Conservation (phyloP, 768 basidiomycete genomes). For the Boletus rufocinnamomeus region DNA sequence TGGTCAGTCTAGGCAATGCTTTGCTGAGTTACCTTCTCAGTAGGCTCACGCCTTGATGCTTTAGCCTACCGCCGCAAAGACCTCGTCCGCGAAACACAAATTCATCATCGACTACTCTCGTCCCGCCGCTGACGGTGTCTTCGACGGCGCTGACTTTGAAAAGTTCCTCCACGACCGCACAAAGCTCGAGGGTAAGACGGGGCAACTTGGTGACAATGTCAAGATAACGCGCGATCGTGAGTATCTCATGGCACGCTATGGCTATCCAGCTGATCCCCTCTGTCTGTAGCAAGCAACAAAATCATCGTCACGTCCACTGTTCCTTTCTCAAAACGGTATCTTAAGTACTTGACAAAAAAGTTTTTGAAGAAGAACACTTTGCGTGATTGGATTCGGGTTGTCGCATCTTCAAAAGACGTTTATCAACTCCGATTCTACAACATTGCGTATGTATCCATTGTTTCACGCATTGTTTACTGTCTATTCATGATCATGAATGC, state of each 20-base stretch:
- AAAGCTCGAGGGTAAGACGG: constrained; percentile 90
- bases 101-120: constrained; percentile 86
- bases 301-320: constrained; percentile 84
- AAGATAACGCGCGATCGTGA: constrained; percentile 85
- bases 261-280: constrained; percentile 4
- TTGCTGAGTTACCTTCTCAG: constrained; percentile 93
- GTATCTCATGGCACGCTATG: constrained; percentile 19
- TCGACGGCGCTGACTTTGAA: constrained; percentile 67
- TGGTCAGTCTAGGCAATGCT: constrained; percentile 79
- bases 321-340: constrained; percentile 94
- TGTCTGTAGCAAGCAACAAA: constrained; percentile 64
- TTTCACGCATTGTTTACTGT: not conserved
- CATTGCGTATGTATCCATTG: constrained; percentile 62
- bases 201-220: constrained; percentile 88
- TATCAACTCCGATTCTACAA: constrained; percentile 97
- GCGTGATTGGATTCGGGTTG: constrained; percentile 97
- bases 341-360: constrained; percentile 99
- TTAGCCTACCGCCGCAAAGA: constrained; percentile 61
- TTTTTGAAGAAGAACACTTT: constrained; percentile 97
- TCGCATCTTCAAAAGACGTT: constrained; percentile 89
- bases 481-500: constrained; percentile 3
- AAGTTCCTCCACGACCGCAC: constrained; percentile 94
- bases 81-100: constrained; percentile 63
- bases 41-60: constrained; percentile 66
- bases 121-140: constrained; percentile 66